phyloP scores from a whole-genome alignment of 495 filamentous ascomycete species.

The Gamarada debralockiae region DNA sequence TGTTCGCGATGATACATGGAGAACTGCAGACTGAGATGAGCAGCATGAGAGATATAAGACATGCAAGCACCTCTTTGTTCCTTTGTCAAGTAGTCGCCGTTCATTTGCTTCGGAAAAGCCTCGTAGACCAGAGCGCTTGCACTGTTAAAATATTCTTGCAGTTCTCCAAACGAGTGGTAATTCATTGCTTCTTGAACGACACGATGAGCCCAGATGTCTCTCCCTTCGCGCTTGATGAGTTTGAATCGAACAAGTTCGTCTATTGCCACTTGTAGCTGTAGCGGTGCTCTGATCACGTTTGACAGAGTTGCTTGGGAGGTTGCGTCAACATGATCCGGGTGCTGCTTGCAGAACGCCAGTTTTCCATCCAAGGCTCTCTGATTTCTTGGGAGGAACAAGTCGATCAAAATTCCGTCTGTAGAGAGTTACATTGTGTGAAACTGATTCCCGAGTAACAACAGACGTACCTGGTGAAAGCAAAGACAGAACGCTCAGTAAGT shows the following conservation, averaged over 20 bases:
- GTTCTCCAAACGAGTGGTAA: slow-evolving; percentile 8
- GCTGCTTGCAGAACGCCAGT: slow-evolving; percentile 13
- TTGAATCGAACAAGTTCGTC: slow-evolving; percentile 15
- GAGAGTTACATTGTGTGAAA: not conserved
- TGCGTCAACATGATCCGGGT: slow-evolving; percentile 7
- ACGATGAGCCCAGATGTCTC: slow-evolving; percentile 14
- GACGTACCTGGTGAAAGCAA: slow-evolving; percentile 9
- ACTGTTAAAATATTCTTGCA: slow-evolving; percentile 14
- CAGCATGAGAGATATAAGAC: slow-evolving; percentile 12
- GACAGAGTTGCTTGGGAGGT: slow-evolving; percentile 5
- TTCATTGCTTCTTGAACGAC: slow-evolving; percentile 18
- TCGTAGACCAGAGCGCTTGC: slow-evolving; percentile 13
- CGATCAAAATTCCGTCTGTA: slow-evolving; percentile 13
- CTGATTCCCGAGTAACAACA: not conserved
- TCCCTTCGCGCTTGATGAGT: slow-evolving; percentile 11
- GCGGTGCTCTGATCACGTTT: slow-evolving; percentile 13
- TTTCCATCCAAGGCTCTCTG: slow-evolving; percentile 13
- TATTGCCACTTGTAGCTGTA: slow-evolving; percentile 9
- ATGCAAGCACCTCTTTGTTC: slow-evolving; percentile 8
- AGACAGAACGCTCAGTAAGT: slow-evolving; percentile 10
- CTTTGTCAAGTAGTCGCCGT: slow-evolving; percentile 2
- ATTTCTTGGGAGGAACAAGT: slow-evolving; percentile 13
- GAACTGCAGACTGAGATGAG: slow-evolving; percentile 11
- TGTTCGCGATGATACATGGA: not conserved
- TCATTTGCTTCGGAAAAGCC: slow-evolving; percentile 14